Conservation (phyloP, 805 yeast species). For the Saturnispora gosingensis region DNA sequence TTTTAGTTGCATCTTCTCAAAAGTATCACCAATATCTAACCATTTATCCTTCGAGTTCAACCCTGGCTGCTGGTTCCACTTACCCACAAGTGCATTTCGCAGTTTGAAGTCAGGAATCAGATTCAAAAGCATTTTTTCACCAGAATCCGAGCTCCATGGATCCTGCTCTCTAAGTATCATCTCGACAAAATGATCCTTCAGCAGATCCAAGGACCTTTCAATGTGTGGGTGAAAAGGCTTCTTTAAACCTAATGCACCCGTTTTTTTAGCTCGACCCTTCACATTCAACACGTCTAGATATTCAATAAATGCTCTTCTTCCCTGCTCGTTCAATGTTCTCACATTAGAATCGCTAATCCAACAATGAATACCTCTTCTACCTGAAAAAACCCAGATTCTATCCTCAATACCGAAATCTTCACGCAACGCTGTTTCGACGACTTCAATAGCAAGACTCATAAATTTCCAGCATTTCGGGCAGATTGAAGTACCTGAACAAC, state of each 20-base stretch:
- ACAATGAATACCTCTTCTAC: slow-evolving; percentile 98
- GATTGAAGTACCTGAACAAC: slow-evolving; percentile 79
- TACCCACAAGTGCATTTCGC: slow-evolving; percentile 40
- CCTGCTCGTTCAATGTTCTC: slow-evolving; percentile 57
- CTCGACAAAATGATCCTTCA: slow-evolving; percentile 54
- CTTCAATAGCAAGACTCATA: slow-evolving; percentile 72
- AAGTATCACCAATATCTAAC: slow-evolving; percentile 59
- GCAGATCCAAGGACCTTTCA: slow-evolving; percentile 59
- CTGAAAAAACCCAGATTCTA: slow-evolving; percentile 91
- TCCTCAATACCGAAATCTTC: slow-evolving; percentile 87
- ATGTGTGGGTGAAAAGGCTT: slow-evolving; percentile 89
- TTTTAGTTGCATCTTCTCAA: slow-evolving; percentile 28
- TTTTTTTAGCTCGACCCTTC: slow-evolving; percentile 36
- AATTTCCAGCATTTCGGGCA: slow-evolving; percentile 92
- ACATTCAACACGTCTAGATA: slow-evolving; percentile 66
- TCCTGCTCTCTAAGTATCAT: slow-evolving; percentile 74
- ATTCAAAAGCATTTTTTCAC: slow-evolving; percentile 46
- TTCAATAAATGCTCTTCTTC: slow-evolving; percentile 71
- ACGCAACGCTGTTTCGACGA: slow-evolving; percentile 59
- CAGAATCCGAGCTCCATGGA: slow-evolving; percentile 62
- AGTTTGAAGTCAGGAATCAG: slow-evolving; percentile 55
- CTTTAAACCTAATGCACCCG: slow-evolving; percentile 42
- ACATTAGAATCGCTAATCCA: slow-evolving; percentile 92
- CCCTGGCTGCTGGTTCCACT: slow-evolving; percentile 50
- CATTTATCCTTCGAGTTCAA: slow-evolving; percentile 60